Evolutionary conservation across 208 protist species (phyloP), one percentile per base, ranked within the genome.

Genomic region (Wallacemonas collosoma): DNA sequence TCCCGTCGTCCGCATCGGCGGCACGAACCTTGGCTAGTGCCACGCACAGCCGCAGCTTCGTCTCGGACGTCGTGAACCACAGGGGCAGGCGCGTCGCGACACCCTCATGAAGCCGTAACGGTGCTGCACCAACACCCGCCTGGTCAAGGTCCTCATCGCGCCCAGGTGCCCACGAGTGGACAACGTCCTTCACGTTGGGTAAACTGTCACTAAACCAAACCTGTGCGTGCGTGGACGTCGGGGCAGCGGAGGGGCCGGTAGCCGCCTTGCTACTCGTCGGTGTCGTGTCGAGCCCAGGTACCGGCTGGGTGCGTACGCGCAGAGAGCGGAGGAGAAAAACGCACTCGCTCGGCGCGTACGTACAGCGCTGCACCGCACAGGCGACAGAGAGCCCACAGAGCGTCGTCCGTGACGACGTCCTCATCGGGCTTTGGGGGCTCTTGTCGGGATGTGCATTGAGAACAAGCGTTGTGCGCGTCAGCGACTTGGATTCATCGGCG

Each of bases 201-300:
- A 48, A 68, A 43, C 78, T 76, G 12, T 71, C 71, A 45, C 62
- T 68, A 53, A 82, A 82, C 78, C 78, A 82, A n/a, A 82, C 17
- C 58, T 70, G 72, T 47, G 74, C 73, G 48, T 72, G 58, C 14
- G 68, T 66, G 39, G 50, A 61, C 39, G 67, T 11, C 2, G 6
- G 8, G 15, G 17, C 56, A 38, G 36, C 6, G 45, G 45, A 6
- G 8, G 45, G 45, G 6, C 8, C 12, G 45, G 45, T 1, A 12
- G 8, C 12, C 45, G 45, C 45, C 45, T 50, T 50, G 45, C 45
- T 12, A 1, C 45, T 50, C 45, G 45, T 50, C 8, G 26, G 26
- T 26, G 26, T 26, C 26, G 8, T 38, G 9, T 38, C 7, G 5
- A 43, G 14, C 36, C 60, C 60, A 1, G 60, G 60, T 12, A 65